Evolutionary conservation across 306 rosid species (phyloP).

Genomic region (Vigna mungo): DNA sequence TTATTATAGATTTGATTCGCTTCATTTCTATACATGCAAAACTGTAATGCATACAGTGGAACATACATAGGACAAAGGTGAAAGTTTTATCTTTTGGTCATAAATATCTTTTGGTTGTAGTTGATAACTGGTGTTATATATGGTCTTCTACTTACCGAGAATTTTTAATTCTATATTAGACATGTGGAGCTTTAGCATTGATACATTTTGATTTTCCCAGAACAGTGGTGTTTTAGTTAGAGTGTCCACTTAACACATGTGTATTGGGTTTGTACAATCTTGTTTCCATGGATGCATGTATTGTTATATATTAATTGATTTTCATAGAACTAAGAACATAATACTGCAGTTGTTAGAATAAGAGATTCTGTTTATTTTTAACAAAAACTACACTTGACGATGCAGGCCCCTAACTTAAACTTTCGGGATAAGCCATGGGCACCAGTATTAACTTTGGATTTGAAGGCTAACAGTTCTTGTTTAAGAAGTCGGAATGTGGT

Average conservation of each 20-base stretch:
- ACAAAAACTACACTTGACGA: constrained; percentile 30
- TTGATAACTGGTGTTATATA: constrained; percentile 25
- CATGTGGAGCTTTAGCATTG: neutral
- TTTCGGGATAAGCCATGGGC: constrained; percentile 69
- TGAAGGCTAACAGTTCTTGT: constrained; percentile 53
- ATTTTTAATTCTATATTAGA: constrained; percentile 18
- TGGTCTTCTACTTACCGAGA: constrained; percentile 9
- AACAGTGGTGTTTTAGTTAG: neutral
- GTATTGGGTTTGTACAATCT: neutral
- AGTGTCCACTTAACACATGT: neutral
- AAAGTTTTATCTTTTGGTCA: neutral
- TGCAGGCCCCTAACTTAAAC: constrained; percentile 64
- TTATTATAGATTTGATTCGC: constrained; percentile 15
- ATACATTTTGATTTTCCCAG: constrained; percentile 26
- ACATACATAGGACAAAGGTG: neutral
- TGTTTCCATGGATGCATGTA: neutral
- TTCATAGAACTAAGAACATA: neutral
- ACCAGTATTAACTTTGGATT: constrained; percentile 53
- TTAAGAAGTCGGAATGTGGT: constrained; percentile 55
- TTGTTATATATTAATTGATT: neutral
- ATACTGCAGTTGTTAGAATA: neutral
- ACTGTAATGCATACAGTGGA: constrained; percentile 17
- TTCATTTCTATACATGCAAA: constrained; percentile 15
- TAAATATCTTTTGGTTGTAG: neutral
- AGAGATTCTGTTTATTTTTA: constrained; percentile 33